Evolutionary conservation across 305 asterid genomes (phyloP).

Genomic region (Solanum hybrid): DNA sequence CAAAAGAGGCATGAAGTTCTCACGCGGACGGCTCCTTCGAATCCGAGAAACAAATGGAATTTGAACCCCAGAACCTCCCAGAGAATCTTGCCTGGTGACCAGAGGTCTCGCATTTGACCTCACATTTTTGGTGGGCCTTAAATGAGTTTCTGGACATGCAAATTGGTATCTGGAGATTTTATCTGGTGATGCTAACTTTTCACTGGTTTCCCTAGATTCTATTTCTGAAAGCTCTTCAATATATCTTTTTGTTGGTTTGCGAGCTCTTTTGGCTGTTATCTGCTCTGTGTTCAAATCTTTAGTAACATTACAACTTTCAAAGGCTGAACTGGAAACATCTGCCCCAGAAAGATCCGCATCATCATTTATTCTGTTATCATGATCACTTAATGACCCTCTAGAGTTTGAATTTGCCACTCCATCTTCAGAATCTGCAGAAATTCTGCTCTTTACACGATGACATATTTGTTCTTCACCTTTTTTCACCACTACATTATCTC

Average conservation of each 20-base stretch:
- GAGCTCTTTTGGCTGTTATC: slow-evolving; percentile 67
- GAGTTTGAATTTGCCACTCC: slow-evolving; percentile 24
- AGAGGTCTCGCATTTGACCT: slow-evolving; percentile 43
- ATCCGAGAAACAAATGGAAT: slow-evolving; percentile 82
- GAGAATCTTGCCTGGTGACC: slow-evolving; percentile 58
- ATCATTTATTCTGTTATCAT: slow-evolving; percentile 24
- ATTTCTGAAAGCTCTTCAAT: slow-evolving; percentile 86
- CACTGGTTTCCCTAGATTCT: slow-evolving; percentile 57
- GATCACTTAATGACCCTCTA: slow-evolving; percentile 21
- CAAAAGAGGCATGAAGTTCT: slow-evolving; percentile 59
- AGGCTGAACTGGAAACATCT: slow-evolving; percentile 17
- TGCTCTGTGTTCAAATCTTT: slow-evolving; percentile 43
- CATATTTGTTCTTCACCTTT: slow-evolving; percentile 33
- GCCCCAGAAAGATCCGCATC: slow-evolving; percentile 24
- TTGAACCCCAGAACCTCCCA: slow-evolving; percentile 81
- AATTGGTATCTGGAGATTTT: slow-evolving; percentile 23
- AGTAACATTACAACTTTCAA: slow-evolving; percentile 29
- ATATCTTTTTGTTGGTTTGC: slow-evolving; percentile 85
- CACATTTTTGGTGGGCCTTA: slow-evolving; percentile 32
- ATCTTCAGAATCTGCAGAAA: slow-evolving; percentile 36
- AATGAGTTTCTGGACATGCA: slow-evolving; percentile 28
- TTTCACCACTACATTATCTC: slow-evolving; percentile 49
- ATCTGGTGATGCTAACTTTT: slow-evolving; percentile 28
- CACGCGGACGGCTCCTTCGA: slow-evolving; percentile 92
- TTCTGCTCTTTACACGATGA: slow-evolving; percentile 23